These are phyloP conservation scores for Penicillium sp. DNA, from an alignment of 2,329 filamentous ascomycete species.

Conservation along the genomic window DNA sequence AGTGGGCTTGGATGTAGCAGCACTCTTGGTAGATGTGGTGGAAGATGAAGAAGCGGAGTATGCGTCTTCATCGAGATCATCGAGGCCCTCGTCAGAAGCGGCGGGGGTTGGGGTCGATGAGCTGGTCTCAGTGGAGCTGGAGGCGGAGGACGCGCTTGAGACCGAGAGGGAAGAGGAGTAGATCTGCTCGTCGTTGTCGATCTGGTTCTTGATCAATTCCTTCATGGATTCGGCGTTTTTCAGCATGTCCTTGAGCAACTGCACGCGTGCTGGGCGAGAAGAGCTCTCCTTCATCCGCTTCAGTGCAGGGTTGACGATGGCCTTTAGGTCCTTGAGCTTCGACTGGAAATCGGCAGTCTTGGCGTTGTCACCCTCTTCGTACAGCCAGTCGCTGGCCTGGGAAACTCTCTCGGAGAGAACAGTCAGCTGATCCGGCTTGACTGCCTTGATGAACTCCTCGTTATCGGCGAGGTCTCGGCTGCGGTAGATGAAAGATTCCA, in stretches of 20 bases:
- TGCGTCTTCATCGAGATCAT: slow-evolving; percentile 74
- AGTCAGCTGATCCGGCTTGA: slow-evolving; percentile 66
- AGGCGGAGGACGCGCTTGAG: slow-evolving; percentile 41
- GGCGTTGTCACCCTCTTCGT: slow-evolving; percentile 78
- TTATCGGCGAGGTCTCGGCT: slow-evolving; percentile 79
- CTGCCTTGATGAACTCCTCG: slow-evolving; percentile 68
- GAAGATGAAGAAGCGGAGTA: slow-evolving; percentile 42
- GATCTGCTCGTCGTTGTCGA: slow-evolving; percentile 67
- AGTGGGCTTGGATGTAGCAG: slow-evolving; percentile 38
- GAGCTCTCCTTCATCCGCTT: slow-evolving; percentile 70
- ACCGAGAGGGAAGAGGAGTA: slow-evolving; percentile 56
- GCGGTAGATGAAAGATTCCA: slow-evolving; percentile 93
- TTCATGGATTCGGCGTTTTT: slow-evolving; percentile 70
- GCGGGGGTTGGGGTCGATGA: slow-evolving; percentile 43
- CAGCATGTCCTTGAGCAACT: slow-evolving; percentile 67
- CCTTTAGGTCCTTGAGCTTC: slow-evolving; percentile 73
- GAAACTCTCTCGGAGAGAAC: slow-evolving; percentile 67
- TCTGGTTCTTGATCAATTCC: slow-evolving; percentile 66
- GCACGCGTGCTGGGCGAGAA: slow-evolving; percentile 69
- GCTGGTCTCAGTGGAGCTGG: slow-evolving; percentile 45
- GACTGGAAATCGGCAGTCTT: slow-evolving; percentile 70
- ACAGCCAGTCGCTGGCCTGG: slow-evolving; percentile 83
- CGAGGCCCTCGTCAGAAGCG: slow-evolving; percentile 55
- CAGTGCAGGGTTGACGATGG: slow-evolving; percentile 74
- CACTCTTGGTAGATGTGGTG: slow-evolving; percentile 37